Conservation (phyloP, 768 basidiomycete genomes). For the Suillus sp. region DNA sequence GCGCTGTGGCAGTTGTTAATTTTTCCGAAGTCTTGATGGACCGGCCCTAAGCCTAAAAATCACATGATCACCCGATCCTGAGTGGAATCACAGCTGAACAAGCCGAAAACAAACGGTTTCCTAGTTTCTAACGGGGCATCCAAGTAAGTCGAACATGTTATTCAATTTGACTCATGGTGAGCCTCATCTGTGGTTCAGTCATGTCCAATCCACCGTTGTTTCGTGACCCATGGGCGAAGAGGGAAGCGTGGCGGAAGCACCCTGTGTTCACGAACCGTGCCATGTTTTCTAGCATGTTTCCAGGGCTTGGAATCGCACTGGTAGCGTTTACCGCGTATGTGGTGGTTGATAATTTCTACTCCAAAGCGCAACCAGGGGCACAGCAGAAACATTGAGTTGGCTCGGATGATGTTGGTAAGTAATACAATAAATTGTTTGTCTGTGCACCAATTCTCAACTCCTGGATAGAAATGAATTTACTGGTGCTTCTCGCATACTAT, state of each 20-base stretch:
- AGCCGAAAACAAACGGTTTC: slow-evolving; percentile 6
- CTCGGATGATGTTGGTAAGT: not conserved
- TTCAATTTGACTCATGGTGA: not conserved
- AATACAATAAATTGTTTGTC: not conserved
- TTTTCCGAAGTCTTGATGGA: slow-evolving; percentile 43
- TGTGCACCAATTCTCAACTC: not conserved
- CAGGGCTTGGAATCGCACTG: slow-evolving; percentile 91
- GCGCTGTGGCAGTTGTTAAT: too few species aligned
- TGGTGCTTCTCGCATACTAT: not conserved
- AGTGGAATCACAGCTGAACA: slow-evolving; percentile 6
- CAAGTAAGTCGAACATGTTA: not conserved
- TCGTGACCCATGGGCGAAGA: slow-evolving; percentile 93
- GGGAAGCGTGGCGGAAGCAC: slow-evolving; percentile 90
- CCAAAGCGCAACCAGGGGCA: slow-evolving; percentile 37
- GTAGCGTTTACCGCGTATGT: slow-evolving; percentile 94
- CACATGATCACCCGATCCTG: slow-evolving; percentile 29
- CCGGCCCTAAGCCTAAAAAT: slow-evolving; percentile 56
- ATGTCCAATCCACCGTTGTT: slow-evolving; percentile 75
- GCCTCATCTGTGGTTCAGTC: not conserved
- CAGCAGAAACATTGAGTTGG: slow-evolving; percentile 19
- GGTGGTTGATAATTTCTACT: slow-evolving; percentile 72
- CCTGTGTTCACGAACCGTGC: slow-evolving; percentile 84
- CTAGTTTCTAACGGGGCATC: not conserved
- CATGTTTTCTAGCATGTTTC: slow-evolving; percentile 91
- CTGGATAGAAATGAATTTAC: not conserved